Conservation (phyloP, 768 basidiomycete species). For the Podaxis mareebaensis region DNA sequence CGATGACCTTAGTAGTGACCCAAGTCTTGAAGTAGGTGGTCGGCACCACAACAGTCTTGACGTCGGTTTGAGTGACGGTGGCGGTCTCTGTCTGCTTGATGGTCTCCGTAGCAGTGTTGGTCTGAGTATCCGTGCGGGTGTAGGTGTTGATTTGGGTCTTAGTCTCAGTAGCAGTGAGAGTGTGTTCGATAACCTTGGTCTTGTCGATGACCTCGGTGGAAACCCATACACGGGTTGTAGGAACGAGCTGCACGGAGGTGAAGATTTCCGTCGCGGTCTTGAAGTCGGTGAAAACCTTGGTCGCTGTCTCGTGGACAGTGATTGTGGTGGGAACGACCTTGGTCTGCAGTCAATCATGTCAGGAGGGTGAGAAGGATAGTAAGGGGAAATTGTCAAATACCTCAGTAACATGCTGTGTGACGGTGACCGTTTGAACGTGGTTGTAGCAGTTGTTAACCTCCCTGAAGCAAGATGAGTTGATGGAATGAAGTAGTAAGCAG, state of each 20-base stretch:
- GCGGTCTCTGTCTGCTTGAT: slow-evolving; percentile 55
- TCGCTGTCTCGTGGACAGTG: slow-evolving; percentile 42
- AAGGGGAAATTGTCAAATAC: slow-evolving; percentile 24
- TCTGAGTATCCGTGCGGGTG: slow-evolving; percentile 48
- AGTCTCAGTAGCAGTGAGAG: slow-evolving; percentile 64
- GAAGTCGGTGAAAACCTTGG: slow-evolving; percentile 39
- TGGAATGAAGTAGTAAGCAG: background rate
- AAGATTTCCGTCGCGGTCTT: slow-evolving; percentile 43
- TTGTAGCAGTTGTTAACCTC: slow-evolving; percentile 20
- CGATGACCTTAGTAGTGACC: slow-evolving; percentile 56
- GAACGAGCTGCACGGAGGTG: slow-evolving; percentile 55
- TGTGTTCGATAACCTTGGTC: slow-evolving; percentile 56
- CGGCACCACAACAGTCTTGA: slow-evolving; percentile 53
- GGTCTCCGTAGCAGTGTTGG: slow-evolving; percentile 49
- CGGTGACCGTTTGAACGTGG: slow-evolving; percentile 24
- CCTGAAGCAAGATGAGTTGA: slow-evolving; percentile 17
- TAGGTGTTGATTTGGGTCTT: slow-evolving; percentile 56
- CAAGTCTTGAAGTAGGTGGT: slow-evolving; percentile 57
- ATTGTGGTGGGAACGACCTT: slow-evolving; percentile 45
- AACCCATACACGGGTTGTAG: slow-evolving; percentile 66
- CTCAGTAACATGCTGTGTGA: slow-evolving; percentile 36
- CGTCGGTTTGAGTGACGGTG: slow-evolving; percentile 53
- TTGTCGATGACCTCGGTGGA: slow-evolving; percentile 66
- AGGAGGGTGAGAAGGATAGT: background rate
- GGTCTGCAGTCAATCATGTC: slow-evolving; percentile 20